These are phyloP conservation scores for Peronosclerospora sorghi DNA, from an alignment of 352 stramenopile species.

Conservation along the genomic window DNA sequence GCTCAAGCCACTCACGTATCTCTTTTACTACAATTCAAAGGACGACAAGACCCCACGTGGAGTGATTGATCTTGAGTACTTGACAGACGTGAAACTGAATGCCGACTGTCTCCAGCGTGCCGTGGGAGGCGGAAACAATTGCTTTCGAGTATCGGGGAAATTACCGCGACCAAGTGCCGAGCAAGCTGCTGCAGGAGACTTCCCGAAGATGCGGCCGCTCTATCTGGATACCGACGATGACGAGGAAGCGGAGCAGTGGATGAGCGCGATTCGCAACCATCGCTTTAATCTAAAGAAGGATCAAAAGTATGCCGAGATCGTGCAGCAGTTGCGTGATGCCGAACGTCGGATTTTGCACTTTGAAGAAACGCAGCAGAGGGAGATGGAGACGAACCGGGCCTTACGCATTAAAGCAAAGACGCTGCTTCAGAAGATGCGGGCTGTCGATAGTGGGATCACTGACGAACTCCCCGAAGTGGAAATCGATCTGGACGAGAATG, in stretches of 20 bases:
- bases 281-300: conserved; percentile 49
- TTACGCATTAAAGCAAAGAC: conserved; percentile 21
- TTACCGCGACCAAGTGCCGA: conserved; percentile 28
- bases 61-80: conserved; percentile 72
- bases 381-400: conserved; percentile 7
- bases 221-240: conserved; percentile 51
- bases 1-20: conserved; percentile 55
- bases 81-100: conserved; percentile 66
- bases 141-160: conserved; percentile 63
- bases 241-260: conserved; percentile 49
- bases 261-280: conserved; percentile 53
- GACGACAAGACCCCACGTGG: conserved; percentile 53
- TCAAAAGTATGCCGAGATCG: conserved; percentile 26
- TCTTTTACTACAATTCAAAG: conserved; percentile 77
- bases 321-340: conserved; percentile 24
- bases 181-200: conserved; percentile 22
- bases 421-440: conserved; percentile 24
- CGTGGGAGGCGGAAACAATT: conserved; percentile 45
- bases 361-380: conserved; percentile 19
- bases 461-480: conserved; percentile 15
- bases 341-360: conserved; percentile 24
- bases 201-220: conserved; percentile 47
- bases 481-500: conserved; percentile 12
- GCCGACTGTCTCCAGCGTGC: conserved; percentile 63
- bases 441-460: conserved; percentile 19